Evolutionary conservation across 2,329 filamentous ascomycete genomes (phyloP).

Genomic region (Phialophora verrucosa): DNA sequence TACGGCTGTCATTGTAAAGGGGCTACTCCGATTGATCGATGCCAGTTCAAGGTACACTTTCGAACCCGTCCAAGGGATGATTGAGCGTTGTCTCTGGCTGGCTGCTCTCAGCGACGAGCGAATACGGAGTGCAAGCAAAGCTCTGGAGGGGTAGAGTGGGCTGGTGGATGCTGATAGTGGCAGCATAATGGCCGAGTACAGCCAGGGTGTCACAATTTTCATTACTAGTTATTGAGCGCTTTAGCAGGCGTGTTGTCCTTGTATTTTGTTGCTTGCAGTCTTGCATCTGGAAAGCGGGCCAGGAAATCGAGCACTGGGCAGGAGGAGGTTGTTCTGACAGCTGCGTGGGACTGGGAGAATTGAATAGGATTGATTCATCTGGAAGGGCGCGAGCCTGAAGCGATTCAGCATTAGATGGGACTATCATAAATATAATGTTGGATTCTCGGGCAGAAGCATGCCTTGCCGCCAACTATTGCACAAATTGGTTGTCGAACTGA

Average conservation of each 20-base stretch:
- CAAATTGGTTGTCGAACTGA: neutral
- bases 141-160: conserved; percentile 43
- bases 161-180: neutral
- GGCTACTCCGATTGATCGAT: conserved; percentile 66
- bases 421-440: conserved; percentile 11
- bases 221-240: conserved; percentile 17
- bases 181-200: neutral
- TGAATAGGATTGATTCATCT: neutral
- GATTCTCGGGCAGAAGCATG: neutral
- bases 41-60: conserved; percentile 67
- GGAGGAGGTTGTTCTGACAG: conserved; percentile 5
- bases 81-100: conserved; percentile 69
- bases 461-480: neutral
- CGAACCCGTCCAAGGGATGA: conserved; percentile 61
- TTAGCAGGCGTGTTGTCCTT: conserved; percentile 7
- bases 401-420: conserved; percentile 10
- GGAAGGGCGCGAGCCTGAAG: conserved; percentile 5
- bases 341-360: conserved; percentile 1
- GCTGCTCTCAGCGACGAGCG: conserved; percentile 65
- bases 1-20: conserved; percentile 69
- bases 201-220: neutral
- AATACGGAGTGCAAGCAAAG: conserved; percentile 56
- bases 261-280: neutral
- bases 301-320: neutral
- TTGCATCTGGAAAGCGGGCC: conserved; percentile 2